Evolutionary conservation across 2,329 filamentous ascomycete genomes (phyloP).

Genomic region (Thielaviopsis punctulata): DNA sequence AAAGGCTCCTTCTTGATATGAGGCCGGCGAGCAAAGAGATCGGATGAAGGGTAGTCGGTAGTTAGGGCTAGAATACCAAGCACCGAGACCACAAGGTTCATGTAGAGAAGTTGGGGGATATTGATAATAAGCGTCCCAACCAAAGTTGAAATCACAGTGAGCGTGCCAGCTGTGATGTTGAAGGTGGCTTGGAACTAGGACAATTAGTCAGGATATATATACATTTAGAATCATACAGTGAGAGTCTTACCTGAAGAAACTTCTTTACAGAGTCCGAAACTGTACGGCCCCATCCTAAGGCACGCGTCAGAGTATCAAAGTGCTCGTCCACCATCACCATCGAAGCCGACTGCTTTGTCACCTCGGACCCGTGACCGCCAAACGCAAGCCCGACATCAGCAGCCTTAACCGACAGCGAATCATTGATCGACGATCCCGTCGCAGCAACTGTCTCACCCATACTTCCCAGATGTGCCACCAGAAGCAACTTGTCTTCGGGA

Average conservation of each 20-base stretch:
- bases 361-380: slow-evolving; percentile 49
- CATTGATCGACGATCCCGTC: slow-evolving; percentile 50
- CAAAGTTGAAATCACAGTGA: slow-evolving; percentile 39
- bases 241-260: slow-evolving; percentile 37
- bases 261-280: slow-evolving; percentile 48
- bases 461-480: slow-evolving; percentile 46
- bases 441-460: slow-evolving; percentile 50
- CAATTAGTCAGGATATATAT: not conserved
- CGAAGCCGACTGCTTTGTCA: slow-evolving; percentile 42
- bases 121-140: slow-evolving; percentile 35
- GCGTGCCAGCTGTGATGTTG: slow-evolving; percentile 41
- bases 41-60: slow-evolving; percentile 22
- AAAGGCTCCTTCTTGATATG: slow-evolving; percentile 50
- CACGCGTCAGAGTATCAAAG: slow-evolving; percentile 45
- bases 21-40: slow-evolving; percentile 17
- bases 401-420: slow-evolving; percentile 46
- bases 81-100: slow-evolving; percentile 44
- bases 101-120: slow-evolving; percentile 41
- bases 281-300: slow-evolving; percentile 43
- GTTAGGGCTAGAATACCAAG: slow-evolving; percentile 35
- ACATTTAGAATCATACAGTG: not conserved
- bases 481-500: slow-evolving; percentile 49
- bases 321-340: slow-evolving; percentile 48
- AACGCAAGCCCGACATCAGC: slow-evolving; percentile 53
- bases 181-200: slow-evolving; percentile 40